Conservation (phyloP, 2,329 filamentous ascomycete genomes). For the Exophiala spinifera region DNA sequence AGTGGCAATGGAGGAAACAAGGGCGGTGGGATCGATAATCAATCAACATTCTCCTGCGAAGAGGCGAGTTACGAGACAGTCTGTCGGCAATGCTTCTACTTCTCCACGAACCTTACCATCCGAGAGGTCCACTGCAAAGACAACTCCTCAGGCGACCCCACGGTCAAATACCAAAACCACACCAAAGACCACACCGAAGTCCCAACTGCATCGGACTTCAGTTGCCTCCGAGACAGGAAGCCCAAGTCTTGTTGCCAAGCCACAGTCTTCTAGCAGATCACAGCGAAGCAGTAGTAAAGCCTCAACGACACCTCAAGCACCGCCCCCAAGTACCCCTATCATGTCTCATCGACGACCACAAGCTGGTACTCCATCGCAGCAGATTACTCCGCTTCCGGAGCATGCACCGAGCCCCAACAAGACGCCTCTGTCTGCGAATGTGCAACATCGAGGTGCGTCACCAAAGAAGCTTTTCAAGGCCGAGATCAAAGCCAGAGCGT, state of each 20-base stretch:
- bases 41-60: slow-evolving; percentile 28
- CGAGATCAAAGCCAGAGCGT: slow-evolving; percentile 41
- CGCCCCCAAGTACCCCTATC: slow-evolving; percentile 32
- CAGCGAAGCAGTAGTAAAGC: slow-evolving; percentile 44
- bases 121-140: slow-evolving; percentile 13
- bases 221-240: slow-evolving; percentile 52
- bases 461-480: slow-evolving; percentile 48
- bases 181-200: slow-evolving; percentile 8
- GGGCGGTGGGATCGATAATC: slow-evolving; percentile 61
- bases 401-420: slow-evolving; percentile 50
- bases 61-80: neutral
- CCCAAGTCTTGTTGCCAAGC: slow-evolving; percentile 54
- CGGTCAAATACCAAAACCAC: no score
- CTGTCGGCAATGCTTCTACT: slow-evolving; percentile 23
- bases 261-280: slow-evolving; percentile 48
- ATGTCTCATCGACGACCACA: slow-evolving; percentile 33
- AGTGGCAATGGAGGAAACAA: slow-evolving; percentile 66
- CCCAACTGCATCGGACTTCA: slow-evolving; percentile 31
- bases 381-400: slow-evolving; percentile 44
- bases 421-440: slow-evolving; percentile 47
- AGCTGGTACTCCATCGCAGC: slow-evolving; percentile 38
- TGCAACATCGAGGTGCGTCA: slow-evolving; percentile 47
- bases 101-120: slow-evolving; percentile 29
- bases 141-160: neutral
- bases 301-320: slow-evolving; percentile 37